A percentile compares a stretch with the other conserved stretches of the same genome.
Evolutionary conservation across 345 rosid species (phyloP).

Genomic region (Hibiscus trionum): DNA sequence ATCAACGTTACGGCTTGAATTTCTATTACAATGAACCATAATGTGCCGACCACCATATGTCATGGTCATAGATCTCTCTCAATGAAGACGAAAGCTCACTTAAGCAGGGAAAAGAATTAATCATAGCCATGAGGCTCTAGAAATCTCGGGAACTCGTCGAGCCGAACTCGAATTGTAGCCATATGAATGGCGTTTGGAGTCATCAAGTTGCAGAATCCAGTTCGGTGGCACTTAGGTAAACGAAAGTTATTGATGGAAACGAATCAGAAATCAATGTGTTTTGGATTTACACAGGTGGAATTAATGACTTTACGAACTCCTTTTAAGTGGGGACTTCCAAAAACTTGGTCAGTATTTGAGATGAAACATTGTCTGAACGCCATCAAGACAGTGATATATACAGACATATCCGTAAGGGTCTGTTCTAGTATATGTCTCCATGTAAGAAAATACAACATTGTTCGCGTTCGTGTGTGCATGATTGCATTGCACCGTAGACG

Average conservation of each 20-base stretch:
- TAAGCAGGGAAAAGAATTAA: too few species aligned
- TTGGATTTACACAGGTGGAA: neutral
- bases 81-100: too few species aligned
- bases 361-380: neutral
- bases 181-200: neutral
- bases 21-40: too few species aligned
- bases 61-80: too few species aligned
- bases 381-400: neutral
- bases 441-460: neutral
- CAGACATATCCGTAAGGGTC: too few species aligned
- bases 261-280: neutral
- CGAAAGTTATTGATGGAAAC: neutral
- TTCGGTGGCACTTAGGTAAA: neutral
- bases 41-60: too few species aligned
- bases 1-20: too few species aligned
- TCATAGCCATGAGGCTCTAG: neutral
- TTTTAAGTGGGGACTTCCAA: neutral
- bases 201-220: neutral
- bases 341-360: neutral
- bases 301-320: neutral
- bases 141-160: neutral
- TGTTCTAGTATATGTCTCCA: neutral
- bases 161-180: too few species aligned
- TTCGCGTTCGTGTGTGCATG: neutral
- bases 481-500: neutral